phyloP scores from a whole-genome alignment of 768 basidiomycete genomes.

The Psilocybe cyanescens region DNA sequence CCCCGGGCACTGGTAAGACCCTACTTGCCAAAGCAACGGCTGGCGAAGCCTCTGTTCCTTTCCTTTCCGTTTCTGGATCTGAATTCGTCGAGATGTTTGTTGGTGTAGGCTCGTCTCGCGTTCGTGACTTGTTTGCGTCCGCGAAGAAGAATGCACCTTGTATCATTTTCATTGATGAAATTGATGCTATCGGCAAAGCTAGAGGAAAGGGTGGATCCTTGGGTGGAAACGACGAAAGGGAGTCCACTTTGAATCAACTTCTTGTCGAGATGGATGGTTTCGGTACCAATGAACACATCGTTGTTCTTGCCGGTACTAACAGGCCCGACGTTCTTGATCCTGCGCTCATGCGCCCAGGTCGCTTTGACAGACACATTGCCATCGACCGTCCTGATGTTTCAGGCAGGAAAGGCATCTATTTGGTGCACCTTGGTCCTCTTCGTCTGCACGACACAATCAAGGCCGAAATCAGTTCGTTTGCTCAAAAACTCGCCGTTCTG shows the following conservation, averaged over 20 bases:
- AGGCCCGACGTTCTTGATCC: constrained; percentile 94
- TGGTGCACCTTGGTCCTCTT: constrained; percentile 88
- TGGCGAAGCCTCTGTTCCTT: constrained; percentile 96
- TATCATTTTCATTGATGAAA: constrained; percentile 99
- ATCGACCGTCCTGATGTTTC: constrained; percentile 95
- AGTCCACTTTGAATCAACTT: constrained; percentile 96
- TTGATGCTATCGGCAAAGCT: constrained; percentile 97
- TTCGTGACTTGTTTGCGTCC: constrained; percentile 95
- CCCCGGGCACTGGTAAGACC: constrained; percentile 98
- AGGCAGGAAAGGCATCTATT: constrained; percentile 92
- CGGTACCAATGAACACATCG: constrained; percentile 95
- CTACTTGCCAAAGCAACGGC: constrained; percentile 98
- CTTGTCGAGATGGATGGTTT: constrained; percentile 99
- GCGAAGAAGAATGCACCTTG: constrained; percentile 98
- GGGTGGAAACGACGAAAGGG: constrained; percentile 94
- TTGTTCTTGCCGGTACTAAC: constrained; percentile 96
- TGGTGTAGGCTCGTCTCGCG: constrained; percentile 96
- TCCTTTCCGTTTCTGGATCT: constrained; percentile 97
- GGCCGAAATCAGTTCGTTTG: constrained; percentile 57
- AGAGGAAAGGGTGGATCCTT: constrained; percentile 78
- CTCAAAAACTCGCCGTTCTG: constrained; percentile 93
- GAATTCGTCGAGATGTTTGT: constrained; percentile 99
- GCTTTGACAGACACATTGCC: constrained; percentile 95
- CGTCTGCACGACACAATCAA: constrained; percentile 62
- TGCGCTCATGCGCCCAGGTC: constrained; percentile 95